A percentile compares a stretch with the other conserved stretches of the same genome.
phyloP scores from a whole-genome alignment of 2,329 filamentous ascomycete genomes.

The Fusarium sp. region DNA sequence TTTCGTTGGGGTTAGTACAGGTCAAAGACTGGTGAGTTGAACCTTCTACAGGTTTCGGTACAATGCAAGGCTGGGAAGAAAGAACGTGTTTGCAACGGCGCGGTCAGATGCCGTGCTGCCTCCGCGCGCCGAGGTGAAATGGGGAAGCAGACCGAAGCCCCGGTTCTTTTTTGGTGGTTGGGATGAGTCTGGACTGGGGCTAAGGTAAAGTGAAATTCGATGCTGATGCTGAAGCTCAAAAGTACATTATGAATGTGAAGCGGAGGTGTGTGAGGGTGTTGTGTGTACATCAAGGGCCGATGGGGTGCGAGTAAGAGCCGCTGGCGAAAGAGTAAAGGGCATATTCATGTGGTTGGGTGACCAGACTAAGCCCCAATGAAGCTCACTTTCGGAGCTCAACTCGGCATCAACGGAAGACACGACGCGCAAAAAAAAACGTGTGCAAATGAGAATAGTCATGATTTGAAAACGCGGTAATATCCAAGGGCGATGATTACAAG shows the following conservation, averaged over 20 bases:
- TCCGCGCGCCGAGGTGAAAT: constrained; percentile 25
- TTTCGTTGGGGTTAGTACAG: constrained; percentile 15
- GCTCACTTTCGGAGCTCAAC: constrained; percentile 23
- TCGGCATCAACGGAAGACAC: constrained; percentile 31
- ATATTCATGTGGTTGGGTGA: constrained; percentile 3
- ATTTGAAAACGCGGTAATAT: not conserved
- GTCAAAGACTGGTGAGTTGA: constrained; percentile 4
- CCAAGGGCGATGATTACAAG: not conserved
- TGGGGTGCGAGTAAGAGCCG: not conserved
- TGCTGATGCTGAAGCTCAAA: constrained; percentile 7
- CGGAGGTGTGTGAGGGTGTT: constrained; percentile 16
- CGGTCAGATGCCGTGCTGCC: constrained; percentile 32
- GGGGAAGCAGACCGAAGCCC: constrained; percentile 14
- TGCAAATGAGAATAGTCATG: constrained; percentile 3
- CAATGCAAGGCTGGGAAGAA: constrained; percentile 3
- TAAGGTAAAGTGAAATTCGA: constrained; percentile 18
- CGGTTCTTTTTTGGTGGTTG: constrained; percentile 32
- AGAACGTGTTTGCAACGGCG: constrained; percentile 21
- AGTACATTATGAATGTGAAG: constrained; percentile 19
- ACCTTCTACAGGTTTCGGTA: not conserved
- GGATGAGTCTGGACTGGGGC: constrained; percentile 25
- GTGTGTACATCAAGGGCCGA: constrained; percentile 10
- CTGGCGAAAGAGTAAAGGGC: not conserved
- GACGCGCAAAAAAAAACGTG: constrained; percentile 18
- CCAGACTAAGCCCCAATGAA: constrained; percentile 1